phyloP scores from a whole-genome alignment of 352 stramenopile genomes.

The Phytophthora constricta region DNA sequence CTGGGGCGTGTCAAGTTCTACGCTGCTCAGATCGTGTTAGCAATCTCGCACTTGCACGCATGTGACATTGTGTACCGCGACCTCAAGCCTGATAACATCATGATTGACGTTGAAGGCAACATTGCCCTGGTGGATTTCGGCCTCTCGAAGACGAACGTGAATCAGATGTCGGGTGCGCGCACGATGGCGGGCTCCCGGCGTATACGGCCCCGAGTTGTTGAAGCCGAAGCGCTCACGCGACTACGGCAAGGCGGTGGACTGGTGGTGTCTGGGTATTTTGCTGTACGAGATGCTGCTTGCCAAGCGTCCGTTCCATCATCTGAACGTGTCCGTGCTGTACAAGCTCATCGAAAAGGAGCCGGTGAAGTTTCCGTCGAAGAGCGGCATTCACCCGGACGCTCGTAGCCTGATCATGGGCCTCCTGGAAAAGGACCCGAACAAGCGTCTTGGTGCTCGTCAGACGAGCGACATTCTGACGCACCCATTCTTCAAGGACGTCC shows the following conservation, averaged over 20 bases:
- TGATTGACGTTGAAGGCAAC: slow-evolving; percentile 94
- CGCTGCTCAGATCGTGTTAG: slow-evolving; percentile 92
- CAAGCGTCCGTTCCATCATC: slow-evolving; percentile 91
- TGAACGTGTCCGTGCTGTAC: slow-evolving; percentile 92
- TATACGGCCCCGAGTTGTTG: slow-evolving; percentile 86
- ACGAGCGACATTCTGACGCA: slow-evolving; percentile 85
- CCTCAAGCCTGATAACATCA: slow-evolving; percentile 96
- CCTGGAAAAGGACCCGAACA: slow-evolving; percentile 86
- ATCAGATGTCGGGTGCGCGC: slow-evolving; percentile 79
- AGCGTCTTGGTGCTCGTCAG: slow-evolving; percentile 82
- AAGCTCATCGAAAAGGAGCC: slow-evolving; percentile 90
- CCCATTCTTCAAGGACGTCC: slow-evolving; percentile 81
- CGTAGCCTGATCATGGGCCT: slow-evolving; percentile 78
- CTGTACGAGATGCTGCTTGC: slow-evolving; percentile 93
- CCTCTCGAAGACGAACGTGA: slow-evolving; percentile 93
- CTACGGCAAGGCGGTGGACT: slow-evolving; percentile 89
- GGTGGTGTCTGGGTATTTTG: slow-evolving; percentile 90
- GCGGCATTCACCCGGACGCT: slow-evolving; percentile 68
- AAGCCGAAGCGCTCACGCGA: slow-evolving; percentile 86
- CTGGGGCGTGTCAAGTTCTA: slow-evolving; percentile 89
- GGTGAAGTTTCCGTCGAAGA: slow-evolving; percentile 87
- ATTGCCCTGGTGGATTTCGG: slow-evolving; percentile 96
- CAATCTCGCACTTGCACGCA: slow-evolving; percentile 91
- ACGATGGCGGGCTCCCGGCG: slow-evolving; percentile 87
- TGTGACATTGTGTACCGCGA: slow-evolving; percentile 96